Base-by-base conservation (phyloP, 139 green algal genomes). In the Chlorella sp. region DNA sequence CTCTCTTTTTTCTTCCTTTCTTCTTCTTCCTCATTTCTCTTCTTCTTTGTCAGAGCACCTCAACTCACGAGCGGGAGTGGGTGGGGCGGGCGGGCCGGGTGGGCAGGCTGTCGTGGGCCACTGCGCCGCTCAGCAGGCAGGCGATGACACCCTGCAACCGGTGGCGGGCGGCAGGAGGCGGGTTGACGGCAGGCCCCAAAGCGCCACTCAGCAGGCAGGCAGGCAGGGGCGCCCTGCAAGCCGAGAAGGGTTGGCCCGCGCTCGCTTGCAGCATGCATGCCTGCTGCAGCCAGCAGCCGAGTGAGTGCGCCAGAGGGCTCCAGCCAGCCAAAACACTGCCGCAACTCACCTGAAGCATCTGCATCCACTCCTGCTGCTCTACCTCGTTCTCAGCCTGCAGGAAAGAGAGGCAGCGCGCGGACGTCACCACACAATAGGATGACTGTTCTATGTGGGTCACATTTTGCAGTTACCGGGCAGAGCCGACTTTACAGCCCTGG, bases 311-410 rank as follows among this genome's bases (percentile, higher is more conserved):
- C 1, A 43, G 11, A 32, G 13, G 4, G 30, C 65, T 36, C 28
- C 62, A 9, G 19, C 60, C 62, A 19, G 4, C 22, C 62, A 69
- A 26, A 26, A n/a, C 62, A 76, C 22, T 22, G 69, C 16, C 13
- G 46, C 1, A 1, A 46, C 46, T 62, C 76, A 87, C 89, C 86
- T 94, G 91, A 28, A 97, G 92, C 8, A 89, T 89, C 60, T 95
- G 89, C 75, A 98, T 95, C 95, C 96, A 98, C 48, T 94, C 88
- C 9, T 75, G 56, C 24, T 89, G 85, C n/a, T 98, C 96, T 60
- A 90, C 38, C 54, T 96, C 93, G 87, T 75, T 28, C 46, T 54
- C 46, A 7, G 46, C 46, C 46, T 54, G 46, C 46, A 54, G 8
- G 11, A n/a, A n/a, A n/a, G n/a, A n/a, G n/a, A n/a, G n/a, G n/a